Evolutionary conservation across 129 eudicot species (phyloP), one percentile per base, ranked within the genome.

Genomic region (Apium graveolens): DNA sequence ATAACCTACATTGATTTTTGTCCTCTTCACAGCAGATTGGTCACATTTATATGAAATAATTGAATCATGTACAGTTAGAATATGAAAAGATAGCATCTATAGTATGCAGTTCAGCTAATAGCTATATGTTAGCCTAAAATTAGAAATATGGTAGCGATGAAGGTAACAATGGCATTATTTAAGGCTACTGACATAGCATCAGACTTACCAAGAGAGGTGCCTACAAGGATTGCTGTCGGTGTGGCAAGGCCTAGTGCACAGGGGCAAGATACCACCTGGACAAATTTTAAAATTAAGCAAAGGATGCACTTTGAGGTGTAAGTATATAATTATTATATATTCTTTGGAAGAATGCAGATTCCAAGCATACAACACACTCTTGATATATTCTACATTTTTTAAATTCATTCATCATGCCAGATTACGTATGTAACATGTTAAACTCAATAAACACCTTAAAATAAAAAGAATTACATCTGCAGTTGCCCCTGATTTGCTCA

Each of bases 191-290:
- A 16, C 43, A 44, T 45, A 27, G 78, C 41, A 44, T 46, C 29
- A 46, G 78, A 75, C 49, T 57, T 91, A 94, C 98, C 98, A 69
- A 91, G 87, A 79, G 98, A 94, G 77, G 98, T 94, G 77, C 98
- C 98, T 21, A 94, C 98, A 84, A 94, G 88, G 77, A 94, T 91
- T 74, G 98, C 98, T 31, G 98, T 94, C 42, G 98, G 98, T 76
- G 98, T 94, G 74, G 98, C 98, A 81, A 94, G 98, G 85, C 98
- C 98, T 66, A 94, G 85, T 79, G 98, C 98, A 88, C 97, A 94
- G 37, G 98, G 98, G 85, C 97, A 94, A 82, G 98, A 94, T 62
- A 94, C 98, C 37, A 94, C 98, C 98, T 94, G 91, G 41, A 71
- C 79, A 48, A 81, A 6, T 75, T 29, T 65, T 32, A 62, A 35